Evolutionary conservation across 805 yeast species (phyloP).

Genomic region (Myxozyma melibiosi): DNA sequence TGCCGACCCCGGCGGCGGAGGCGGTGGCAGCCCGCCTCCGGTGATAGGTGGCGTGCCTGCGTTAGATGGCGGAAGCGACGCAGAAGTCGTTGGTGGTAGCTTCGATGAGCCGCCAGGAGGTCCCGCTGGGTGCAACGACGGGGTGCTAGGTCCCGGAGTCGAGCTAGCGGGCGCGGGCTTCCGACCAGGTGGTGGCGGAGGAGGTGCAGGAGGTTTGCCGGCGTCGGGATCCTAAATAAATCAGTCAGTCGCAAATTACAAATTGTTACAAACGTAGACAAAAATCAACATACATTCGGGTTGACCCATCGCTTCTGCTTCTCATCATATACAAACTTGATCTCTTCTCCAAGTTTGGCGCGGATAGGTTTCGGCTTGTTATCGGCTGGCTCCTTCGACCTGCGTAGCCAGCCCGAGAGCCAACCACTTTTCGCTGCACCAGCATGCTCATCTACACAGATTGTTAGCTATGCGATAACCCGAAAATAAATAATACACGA

Average conservation of each 20-base stretch:
- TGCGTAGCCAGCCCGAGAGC: conserved; percentile 62
- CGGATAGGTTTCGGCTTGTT: conserved; percentile 71
- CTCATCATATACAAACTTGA: conserved; percentile 76
- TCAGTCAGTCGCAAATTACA: not conserved
- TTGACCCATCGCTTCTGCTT: conserved; percentile 86
- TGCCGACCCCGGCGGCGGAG: conserved; percentile 17
- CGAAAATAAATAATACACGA: not conserved
- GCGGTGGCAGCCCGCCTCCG: conserved; percentile 1
- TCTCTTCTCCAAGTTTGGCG: conserved; percentile 85
- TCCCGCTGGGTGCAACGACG: not conserved
- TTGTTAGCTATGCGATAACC: not conserved
- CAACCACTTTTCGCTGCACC: conserved; percentile 46
- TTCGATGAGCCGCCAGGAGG: not conserved
- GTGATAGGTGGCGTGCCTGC: not conserved
- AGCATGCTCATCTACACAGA: not conserved
- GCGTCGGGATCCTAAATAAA: conserved; percentile 17
- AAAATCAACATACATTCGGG: conserved; percentile 53
- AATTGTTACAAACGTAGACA: not conserved
- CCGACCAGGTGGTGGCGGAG: conserved; percentile 28
- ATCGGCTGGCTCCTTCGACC: conserved; percentile 46
- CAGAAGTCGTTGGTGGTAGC: conserved; percentile 3
- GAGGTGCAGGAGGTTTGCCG: conserved; percentile 20
- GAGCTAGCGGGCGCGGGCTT: conserved; percentile 10
- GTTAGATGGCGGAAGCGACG: conserved; percentile 18
- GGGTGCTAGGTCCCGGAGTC: not conserved